Conservation (phyloP, 805 yeast genomes). For the Metschnikowia proteae region DNA sequence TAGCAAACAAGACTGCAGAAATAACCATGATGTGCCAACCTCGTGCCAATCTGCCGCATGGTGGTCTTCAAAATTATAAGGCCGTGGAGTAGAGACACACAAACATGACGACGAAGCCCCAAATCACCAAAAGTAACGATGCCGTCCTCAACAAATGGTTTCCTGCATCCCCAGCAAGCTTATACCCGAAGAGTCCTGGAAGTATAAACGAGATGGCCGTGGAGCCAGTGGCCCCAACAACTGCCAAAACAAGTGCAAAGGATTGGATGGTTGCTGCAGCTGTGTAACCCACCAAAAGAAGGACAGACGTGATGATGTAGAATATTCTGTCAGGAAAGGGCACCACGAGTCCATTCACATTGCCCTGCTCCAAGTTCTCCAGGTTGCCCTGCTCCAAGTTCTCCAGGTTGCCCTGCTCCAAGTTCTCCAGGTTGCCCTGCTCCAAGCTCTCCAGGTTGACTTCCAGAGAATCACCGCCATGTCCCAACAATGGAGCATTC, state of each 20-base stretch:
- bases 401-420: constrained; percentile 2
- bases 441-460: constrained; percentile 5
- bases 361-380: background rate
- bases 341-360: constrained; percentile 24
- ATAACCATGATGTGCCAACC: too few relatives aligned
- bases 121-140: constrained; percentile 43
- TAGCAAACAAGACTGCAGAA: too few relatives aligned
- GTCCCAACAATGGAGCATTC: background rate
- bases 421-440: background rate
- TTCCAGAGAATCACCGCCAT: constrained; percentile 8
- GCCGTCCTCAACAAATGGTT: constrained; percentile 35
- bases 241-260: constrained; percentile 63
- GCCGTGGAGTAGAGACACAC: constrained; percentile 36
- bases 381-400: background rate
- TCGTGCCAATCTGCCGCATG: too few relatives aligned
- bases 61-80: background rate
- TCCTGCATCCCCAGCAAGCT: constrained; percentile 41
- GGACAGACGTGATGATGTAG: constrained; percentile 43
- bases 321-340: constrained; percentile 49
- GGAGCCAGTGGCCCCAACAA: constrained; percentile 83
- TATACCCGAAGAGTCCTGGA: constrained; percentile 74
- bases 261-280: constrained; percentile 59
- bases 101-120: constrained; percentile 55
- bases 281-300: constrained; percentile 48
- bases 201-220: constrained; percentile 73